These are phyloP conservation scores for Clavispora carvajalis DNA, from an alignment of 805 yeast species.

Conservation along the genomic window DNA sequence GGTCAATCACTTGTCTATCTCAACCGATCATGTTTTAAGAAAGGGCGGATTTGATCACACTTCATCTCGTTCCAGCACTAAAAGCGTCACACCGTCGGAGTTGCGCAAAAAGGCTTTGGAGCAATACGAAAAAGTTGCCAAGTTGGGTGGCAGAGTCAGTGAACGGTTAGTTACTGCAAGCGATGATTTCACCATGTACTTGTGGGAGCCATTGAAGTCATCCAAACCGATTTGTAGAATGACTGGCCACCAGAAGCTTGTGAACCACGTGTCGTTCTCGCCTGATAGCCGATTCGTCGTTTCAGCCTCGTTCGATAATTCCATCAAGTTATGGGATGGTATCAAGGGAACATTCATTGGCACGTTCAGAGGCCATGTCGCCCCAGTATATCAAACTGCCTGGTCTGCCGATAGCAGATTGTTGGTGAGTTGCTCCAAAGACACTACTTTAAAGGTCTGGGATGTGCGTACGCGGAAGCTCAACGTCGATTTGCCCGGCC, in stretches of 20 bases:
- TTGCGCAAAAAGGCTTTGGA: constrained; percentile 47
- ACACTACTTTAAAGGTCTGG: constrained; percentile 95
- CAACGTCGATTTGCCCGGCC: constrained; percentile 91
- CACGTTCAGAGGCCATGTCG: constrained; percentile 94
- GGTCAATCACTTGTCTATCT: constrained; percentile 90
- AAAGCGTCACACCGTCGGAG: constrained; percentile 17
- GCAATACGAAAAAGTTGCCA: constrained; percentile 59
- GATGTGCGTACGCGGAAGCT: constrained; percentile 83
- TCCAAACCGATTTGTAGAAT: constrained; percentile 84
- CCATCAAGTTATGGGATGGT: constrained; percentile 96
- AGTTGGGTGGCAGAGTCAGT: constrained; percentile 45
- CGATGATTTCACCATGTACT: constrained; percentile 96
- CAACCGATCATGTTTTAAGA: constrained; percentile 84
- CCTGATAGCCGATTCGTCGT: constrained; percentile 92
- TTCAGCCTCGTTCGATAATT: constrained; percentile 92
- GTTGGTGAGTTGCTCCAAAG: constrained; percentile 90
- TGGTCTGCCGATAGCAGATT: constrained; percentile 96
- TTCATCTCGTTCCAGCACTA: constrained; percentile 36
- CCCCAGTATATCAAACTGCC: constrained; percentile 94
- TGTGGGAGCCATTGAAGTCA: constrained; percentile 87
- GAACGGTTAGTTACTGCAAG: constrained; percentile 92
- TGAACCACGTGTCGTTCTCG: constrained; percentile 90
- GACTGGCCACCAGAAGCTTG: constrained; percentile 97
- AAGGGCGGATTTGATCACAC: constrained; percentile 83
- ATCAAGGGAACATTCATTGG: constrained; percentile 83